Evolutionary conservation across 345 rosid genomes (phyloP).

Genomic region (Corymbia maculata): DNA sequence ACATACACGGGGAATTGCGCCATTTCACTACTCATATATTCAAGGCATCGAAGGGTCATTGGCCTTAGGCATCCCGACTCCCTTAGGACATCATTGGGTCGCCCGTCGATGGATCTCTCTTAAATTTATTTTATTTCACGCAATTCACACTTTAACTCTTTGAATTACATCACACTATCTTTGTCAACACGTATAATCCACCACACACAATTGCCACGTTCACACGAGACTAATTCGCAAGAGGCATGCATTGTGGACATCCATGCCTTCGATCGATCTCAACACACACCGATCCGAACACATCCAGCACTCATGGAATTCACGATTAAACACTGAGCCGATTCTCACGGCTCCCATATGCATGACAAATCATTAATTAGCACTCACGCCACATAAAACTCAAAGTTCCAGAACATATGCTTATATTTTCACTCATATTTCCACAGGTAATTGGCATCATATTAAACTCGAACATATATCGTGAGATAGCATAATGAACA

Average conservation of each 20-base stretch:
- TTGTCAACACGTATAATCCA: too few species aligned
- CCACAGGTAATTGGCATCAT: background rate
- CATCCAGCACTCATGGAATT: too few species aligned
- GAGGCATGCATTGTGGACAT: too few species aligned
- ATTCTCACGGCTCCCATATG: background rate
- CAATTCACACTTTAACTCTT: background rate
- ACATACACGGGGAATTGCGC: too few species aligned
- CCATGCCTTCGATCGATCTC: too few species aligned
- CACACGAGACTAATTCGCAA: too few species aligned
- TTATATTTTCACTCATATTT: background rate
- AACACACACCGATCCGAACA: too few species aligned
- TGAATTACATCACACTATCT: rapidly evolving
- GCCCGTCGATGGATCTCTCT: rapidly evolving
- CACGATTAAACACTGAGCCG: background rate
- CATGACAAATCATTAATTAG: background rate
- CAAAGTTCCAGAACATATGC: background rate
- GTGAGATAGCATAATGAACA: background rate
- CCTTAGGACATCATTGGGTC: background rate
- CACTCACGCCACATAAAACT: background rate
- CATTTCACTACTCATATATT: too few species aligned
- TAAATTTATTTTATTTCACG: background rate
- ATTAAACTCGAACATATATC: too few species aligned
- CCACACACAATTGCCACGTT: too few species aligned
- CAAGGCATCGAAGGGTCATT: rapidly evolving
- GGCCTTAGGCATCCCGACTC: background rate